phyloP scores from a whole-genome alignment of 78 protist species.

The Chrysochromulina parva region DNA sequence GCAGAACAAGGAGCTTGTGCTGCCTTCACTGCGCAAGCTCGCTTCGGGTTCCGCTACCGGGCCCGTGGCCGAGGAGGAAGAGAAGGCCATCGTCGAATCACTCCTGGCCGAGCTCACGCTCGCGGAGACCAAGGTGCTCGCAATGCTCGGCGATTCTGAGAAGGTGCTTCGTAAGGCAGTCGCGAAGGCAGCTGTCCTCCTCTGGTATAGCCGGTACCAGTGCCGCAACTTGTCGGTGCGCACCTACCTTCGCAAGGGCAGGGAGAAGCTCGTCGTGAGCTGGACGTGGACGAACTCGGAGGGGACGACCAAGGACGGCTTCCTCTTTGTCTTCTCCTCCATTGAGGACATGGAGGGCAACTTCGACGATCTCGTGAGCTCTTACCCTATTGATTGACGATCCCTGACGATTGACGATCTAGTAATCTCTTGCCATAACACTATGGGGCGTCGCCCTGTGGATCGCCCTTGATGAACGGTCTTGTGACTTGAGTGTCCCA shows the following conservation, averaged over 20 bases:
- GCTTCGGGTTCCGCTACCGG: no score
- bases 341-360: not conserved
- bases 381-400: no score
- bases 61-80: no score
- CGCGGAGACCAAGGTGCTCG: not conserved
- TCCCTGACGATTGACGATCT: no score
- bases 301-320: not conserved
- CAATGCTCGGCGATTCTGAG: not conserved
- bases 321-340: not conserved
- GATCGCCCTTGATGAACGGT: no score
- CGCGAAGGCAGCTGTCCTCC: not conserved
- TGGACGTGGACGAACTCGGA: not conserved
- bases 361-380: slow-evolving; percentile 3
- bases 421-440: no score
- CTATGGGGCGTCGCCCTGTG: no score
- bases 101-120: not conserved
- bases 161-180: not conserved
- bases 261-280: not conserved
- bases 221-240: not conserved
- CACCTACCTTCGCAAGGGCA: not conserved
- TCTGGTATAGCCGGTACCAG: not conserved
- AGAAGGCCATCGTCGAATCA: not conserved
- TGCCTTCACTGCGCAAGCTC: not conserved
- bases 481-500: no score
- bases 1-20: not conserved